Percentiles rank a stretch among this genome's conserved stretches.
Conservation (phyloP, 228 moss, liverwort and hornwort species). For the Sphagnum fallax region DNA sequence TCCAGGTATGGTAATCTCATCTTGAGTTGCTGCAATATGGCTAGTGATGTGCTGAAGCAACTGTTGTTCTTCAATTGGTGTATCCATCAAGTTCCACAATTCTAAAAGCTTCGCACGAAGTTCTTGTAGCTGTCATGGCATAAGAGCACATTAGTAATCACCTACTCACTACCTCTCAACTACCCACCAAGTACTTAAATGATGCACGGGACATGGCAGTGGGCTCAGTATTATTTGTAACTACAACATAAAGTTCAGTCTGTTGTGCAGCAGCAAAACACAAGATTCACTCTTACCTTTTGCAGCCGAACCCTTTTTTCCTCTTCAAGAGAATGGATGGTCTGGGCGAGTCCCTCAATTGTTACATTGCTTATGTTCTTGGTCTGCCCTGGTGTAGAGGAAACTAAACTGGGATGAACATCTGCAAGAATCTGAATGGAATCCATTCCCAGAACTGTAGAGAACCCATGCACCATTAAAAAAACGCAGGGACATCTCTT, state of each 20-base stretch:
- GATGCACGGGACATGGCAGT: too few species aligned
- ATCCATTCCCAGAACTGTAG: slow-evolving; percentile 76
- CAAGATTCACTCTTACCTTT: slow-evolving; percentile 32
- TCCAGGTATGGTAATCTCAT: slow-evolving; percentile 60
- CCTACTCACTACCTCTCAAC: too few species aligned
- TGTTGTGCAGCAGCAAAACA: too few species aligned
- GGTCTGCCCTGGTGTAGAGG: slow-evolving; percentile 62
- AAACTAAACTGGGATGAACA: slow-evolving; percentile 80
- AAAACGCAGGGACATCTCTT: too few species aligned
- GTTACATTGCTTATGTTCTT: slow-evolving; percentile 91
- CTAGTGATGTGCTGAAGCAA: slow-evolving; percentile 81
- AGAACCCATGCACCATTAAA: slow-evolving; percentile 57
- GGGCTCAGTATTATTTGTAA: too few species aligned
- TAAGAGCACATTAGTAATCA: neutral
- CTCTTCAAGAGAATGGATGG: slow-evolving; percentile 57
- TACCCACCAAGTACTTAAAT: too few species aligned
- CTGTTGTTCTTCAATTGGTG: slow-evolving; percentile 73
- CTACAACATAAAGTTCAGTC: too few species aligned
- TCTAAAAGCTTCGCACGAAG: slow-evolving; percentile 88
- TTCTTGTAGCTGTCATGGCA: slow-evolving; percentile 66
- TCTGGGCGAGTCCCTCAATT: slow-evolving; percentile 65
- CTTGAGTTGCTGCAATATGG: slow-evolving; percentile 71
- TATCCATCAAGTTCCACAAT: slow-evolving; percentile 94
- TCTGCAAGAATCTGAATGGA: slow-evolving; percentile 72
- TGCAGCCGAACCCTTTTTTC: slow-evolving; percentile 66